Percentiles rank a stretch among this genome's conserved stretches.
Conservation (phyloP, 2,329 filamentous ascomycete genomes). For the Diplodia scrobiculata region DNA sequence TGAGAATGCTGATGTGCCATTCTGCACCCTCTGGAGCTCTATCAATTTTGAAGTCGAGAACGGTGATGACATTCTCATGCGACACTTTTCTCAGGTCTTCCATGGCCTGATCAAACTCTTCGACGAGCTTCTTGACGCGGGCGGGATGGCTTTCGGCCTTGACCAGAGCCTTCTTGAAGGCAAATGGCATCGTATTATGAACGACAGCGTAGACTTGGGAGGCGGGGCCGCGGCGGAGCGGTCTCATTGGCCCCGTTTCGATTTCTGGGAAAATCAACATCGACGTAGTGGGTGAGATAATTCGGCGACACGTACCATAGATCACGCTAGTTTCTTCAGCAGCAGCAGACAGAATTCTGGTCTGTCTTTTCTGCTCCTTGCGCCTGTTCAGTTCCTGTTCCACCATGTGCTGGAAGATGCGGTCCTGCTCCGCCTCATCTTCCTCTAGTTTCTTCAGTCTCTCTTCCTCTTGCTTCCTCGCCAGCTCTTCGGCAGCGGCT, state of each 20-base stretch:
- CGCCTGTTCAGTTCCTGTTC: slow-evolving; percentile 71
- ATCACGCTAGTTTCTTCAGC: slow-evolving; percentile 5
- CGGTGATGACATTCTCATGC: slow-evolving; percentile 74
- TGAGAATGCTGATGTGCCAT: slow-evolving; percentile 76
- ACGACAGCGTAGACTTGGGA: slow-evolving; percentile 73
- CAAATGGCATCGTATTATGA: slow-evolving; percentile 60
- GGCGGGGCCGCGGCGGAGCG: slow-evolving; percentile 54
- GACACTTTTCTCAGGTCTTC: slow-evolving; percentile 73
- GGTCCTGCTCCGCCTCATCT: slow-evolving; percentile 67
- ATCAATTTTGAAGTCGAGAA: slow-evolving; percentile 79
- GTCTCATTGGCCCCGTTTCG: slow-evolving; percentile 46
- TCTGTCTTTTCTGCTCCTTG: slow-evolving; percentile 65
- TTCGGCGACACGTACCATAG: slow-evolving; percentile 2
- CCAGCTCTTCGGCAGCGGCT: slow-evolving; percentile 65
- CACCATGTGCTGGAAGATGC: slow-evolving; percentile 69
- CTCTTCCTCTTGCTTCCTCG: slow-evolving; percentile 49
- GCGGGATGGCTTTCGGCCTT: slow-evolving; percentile 62
- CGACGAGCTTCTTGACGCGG: slow-evolving; percentile 73
- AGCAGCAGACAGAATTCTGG: slow-evolving; percentile 44
- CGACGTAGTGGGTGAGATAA: slow-evolving; percentile 61
- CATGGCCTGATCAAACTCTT: slow-evolving; percentile 73
- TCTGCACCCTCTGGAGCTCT: slow-evolving; percentile 46
- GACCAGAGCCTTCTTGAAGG: slow-evolving; percentile 58
- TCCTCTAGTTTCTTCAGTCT: slow-evolving; percentile 47
- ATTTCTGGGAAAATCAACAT: slow-evolving; percentile 67